Evolutionary conservation across 352 stramenopile genomes (phyloP).

Genomic region (Saprolegnia parasitica): DNA sequence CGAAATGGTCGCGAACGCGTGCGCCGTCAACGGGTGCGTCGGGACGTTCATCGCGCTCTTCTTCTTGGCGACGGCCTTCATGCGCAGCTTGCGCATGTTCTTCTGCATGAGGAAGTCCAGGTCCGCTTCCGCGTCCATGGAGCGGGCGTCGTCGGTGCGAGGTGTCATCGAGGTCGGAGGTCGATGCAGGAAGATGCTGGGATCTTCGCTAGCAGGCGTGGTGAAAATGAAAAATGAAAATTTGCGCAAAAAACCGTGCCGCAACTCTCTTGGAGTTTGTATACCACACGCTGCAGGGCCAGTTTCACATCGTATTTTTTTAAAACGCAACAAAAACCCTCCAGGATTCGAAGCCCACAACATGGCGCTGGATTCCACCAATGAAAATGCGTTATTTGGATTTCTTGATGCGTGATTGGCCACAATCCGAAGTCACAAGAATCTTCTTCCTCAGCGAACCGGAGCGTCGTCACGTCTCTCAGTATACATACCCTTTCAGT

Average conservation of each 20-base stretch:
- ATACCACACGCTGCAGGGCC: neutral
- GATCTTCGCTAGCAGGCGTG: neutral
- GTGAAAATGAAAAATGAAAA: slow-evolving; percentile 24
- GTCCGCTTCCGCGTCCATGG: slow-evolving; percentile 10
- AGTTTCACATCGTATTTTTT: slow-evolving; percentile 1
- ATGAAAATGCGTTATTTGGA: neutral
- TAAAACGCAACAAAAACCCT: slow-evolving; percentile 12
- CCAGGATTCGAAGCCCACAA: slow-evolving; percentile 15
- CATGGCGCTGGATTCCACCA: slow-evolving; percentile 19
- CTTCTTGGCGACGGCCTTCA: slow-evolving; percentile 28
- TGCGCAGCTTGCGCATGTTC: slow-evolving; percentile 27
- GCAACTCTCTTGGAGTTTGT: slow-evolving; percentile 6
- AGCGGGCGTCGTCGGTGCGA: slow-evolving; percentile 21
- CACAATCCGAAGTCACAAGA: slow-evolving; percentile 28
- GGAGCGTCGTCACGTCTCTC: neutral
- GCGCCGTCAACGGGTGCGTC: neutral
- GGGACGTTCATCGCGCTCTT: slow-evolving; percentile 7
- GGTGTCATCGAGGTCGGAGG: slow-evolving; percentile 8
- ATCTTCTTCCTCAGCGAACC: slow-evolving; percentile 21
- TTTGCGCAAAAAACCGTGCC: slow-evolving; percentile 5
- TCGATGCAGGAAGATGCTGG: neutral
- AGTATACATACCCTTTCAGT: slow-evolving; percentile 4
- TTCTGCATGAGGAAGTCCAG: slow-evolving; percentile 29
- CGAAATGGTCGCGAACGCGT: slow-evolving; percentile 4
- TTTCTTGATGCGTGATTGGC: slow-evolving; percentile 1